These are phyloP conservation scores for Dioscorea dumetorum DNA, from an alignment of 106 monocot genomes.

Conservation along the genomic window DNA sequence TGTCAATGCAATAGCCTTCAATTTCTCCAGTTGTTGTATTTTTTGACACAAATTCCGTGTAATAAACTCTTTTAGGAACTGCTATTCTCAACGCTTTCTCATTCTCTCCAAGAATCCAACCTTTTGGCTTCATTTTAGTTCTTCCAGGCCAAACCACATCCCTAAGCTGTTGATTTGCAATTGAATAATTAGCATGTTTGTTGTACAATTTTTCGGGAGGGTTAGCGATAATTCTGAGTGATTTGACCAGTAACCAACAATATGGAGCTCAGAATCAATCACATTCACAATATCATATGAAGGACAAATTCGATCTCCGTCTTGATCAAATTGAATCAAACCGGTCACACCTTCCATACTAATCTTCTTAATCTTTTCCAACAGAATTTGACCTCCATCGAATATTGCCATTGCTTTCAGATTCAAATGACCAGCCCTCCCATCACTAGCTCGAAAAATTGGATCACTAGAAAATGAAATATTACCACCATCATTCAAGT, in stretches of 20 bases:
- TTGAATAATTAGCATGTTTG: conserved; percentile 18
- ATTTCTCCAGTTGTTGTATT: conserved; percentile 21
- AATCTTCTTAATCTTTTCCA: conserved; percentile 17
- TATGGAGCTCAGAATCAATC: conserved; percentile 24
- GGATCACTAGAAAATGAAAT: conserved; percentile 36
- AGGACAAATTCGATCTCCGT: conserved; percentile 35
- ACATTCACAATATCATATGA: conserved; percentile 56
- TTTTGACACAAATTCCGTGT: conserved; percentile 38
- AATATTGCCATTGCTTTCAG: conserved; percentile 22
- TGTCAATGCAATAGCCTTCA: conserved; percentile 50
- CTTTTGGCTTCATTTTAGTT: conserved; percentile 37
- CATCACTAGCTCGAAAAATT: conserved; percentile 25
- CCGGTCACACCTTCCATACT: conserved; percentile 38
- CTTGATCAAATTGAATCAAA: conserved; percentile 28
- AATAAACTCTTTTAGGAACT: conserved; percentile 43
- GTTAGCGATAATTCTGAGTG: conserved; percentile 38
- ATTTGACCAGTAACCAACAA: conserved; percentile 57
- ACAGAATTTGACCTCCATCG: conserved; percentile 26
- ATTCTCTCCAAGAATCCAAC: conserved; percentile 56
- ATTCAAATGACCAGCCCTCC: conserved; percentile 25
- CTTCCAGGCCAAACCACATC: conserved; percentile 54
- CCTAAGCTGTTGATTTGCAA: conserved; percentile 21
- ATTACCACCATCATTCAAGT: background rate
- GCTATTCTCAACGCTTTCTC: conserved; percentile 48
- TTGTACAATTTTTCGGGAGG: conserved; percentile 33